Evolutionary conservation across 2,329 filamentous ascomycete genomes (phyloP).

Genomic region (Aureobasidium sp.): DNA sequence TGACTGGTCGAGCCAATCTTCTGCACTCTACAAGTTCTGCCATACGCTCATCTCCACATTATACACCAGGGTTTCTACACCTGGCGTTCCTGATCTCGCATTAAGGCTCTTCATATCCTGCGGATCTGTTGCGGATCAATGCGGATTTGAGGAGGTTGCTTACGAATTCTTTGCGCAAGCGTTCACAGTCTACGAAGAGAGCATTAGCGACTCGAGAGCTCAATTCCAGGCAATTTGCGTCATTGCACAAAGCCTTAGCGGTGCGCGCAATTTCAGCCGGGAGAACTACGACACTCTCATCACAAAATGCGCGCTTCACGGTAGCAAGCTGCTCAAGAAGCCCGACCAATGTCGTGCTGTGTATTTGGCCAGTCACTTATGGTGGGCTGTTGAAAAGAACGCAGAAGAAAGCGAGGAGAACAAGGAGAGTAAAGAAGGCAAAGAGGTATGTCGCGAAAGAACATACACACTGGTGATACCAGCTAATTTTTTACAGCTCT

Average conservation of each 20-base stretch:
- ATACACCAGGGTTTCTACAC: slow-evolving; percentile 67
- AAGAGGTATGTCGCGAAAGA: slow-evolving; percentile 9
- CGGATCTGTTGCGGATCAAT: slow-evolving; percentile 87
- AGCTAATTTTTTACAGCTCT: slow-evolving; percentile 55
- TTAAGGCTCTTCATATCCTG: slow-evolving; percentile 85
- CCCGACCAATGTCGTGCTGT: slow-evolving; percentile 96
- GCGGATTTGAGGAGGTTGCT: slow-evolving; percentile 86
- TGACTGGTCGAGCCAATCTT: slow-evolving; percentile 66
- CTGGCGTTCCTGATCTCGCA: slow-evolving; percentile 77
- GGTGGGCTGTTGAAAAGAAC: slow-evolving; percentile 87
- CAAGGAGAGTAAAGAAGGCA: slow-evolving; percentile 25
- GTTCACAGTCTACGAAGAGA: slow-evolving; percentile 96
- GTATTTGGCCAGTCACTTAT: slow-evolving; percentile 91
- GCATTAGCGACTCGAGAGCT: slow-evolving; percentile 87
- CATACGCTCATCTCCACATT: slow-evolving; percentile 80
- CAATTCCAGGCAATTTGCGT: slow-evolving; percentile 98
- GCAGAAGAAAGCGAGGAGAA: slow-evolving; percentile 58
- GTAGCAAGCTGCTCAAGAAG: slow-evolving; percentile 94
- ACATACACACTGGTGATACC: neutral
- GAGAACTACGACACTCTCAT: slow-evolving; percentile 99
- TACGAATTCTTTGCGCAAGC: slow-evolving; percentile 99
- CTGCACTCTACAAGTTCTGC: slow-evolving; percentile 89
- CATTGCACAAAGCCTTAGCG: slow-evolving; percentile 81
- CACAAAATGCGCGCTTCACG: slow-evolving; percentile 93
- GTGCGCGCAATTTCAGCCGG: slow-evolving; percentile 82